A percentile compares a stretch with the other conserved stretches of the same genome.
Evolutionary conservation across 371 early-diverging fungal genomes (phyloP).

Genomic region (Mucor piriformis): DNA sequence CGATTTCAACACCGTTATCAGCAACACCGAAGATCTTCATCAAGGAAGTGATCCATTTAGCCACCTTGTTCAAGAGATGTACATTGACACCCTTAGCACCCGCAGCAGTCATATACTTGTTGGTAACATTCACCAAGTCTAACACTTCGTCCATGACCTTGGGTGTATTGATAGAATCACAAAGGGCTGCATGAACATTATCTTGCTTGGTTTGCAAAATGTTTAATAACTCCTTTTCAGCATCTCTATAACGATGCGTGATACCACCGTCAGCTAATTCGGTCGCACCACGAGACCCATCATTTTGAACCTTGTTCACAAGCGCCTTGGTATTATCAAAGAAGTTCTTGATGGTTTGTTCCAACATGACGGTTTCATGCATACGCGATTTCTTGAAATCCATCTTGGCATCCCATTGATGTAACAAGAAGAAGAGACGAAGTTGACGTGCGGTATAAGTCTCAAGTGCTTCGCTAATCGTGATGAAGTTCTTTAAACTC

Average conservation of each 20-base stretch:
- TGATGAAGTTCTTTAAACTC: conserved; percentile 98
- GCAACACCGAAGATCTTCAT: conserved; percentile 76
- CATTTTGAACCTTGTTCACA: conserved; percentile 60
- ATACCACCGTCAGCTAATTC: conserved; percentile 37
- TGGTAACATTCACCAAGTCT: conserved; percentile 79
- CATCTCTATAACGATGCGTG: conserved; percentile 70
- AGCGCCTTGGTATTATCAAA: conserved; percentile 82
- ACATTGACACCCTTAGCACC: conserved; percentile 51
- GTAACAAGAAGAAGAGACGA: conserved; percentile 92
- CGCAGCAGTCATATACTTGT: conserved; percentile 72
- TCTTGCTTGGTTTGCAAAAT: conserved; percentile 63
- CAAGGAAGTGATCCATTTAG: conserved; percentile 81
- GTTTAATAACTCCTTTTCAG: conserved; percentile 65
- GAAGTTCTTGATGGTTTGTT: conserved; percentile 86
- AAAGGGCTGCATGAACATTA: conserved; percentile 84
- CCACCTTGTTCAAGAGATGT: conserved; percentile 78
- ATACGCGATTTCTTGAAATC: conserved; percentile 88
- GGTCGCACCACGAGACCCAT: conserved; percentile 47
- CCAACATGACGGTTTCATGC: conserved; percentile 85
- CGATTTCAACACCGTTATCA: conserved; percentile 61
- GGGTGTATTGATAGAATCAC: conserved; percentile 96
- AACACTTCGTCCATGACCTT: conserved; percentile 80
- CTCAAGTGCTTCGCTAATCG: conserved; percentile 91
- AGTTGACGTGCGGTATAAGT: conserved; percentile 88
- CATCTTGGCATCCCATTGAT: conserved; percentile 91